Evolutionary conservation across 2,329 filamentous ascomycete species (phyloP).

Genomic region (Chalaropsis ovoidea): DNA sequence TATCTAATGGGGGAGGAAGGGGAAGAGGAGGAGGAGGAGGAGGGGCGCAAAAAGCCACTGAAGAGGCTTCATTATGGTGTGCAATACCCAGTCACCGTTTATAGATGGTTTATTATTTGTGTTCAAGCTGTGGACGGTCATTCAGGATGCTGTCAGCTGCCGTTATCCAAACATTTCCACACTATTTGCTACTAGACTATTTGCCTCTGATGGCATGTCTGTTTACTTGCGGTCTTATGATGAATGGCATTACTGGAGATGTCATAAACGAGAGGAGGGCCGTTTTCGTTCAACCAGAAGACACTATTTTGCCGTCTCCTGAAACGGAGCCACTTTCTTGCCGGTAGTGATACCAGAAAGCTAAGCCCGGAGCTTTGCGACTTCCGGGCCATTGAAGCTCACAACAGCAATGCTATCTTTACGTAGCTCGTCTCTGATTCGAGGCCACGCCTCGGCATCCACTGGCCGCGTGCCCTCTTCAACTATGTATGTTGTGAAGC

Average conservation of each 20-base stretch:
- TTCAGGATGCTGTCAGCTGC: not conserved
- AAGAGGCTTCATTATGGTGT: slow-evolving; percentile 13
- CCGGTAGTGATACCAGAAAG: not conserved
- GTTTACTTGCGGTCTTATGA: not conserved
- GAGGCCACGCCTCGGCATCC: slow-evolving; percentile 49
- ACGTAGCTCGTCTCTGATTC: slow-evolving; percentile 44
- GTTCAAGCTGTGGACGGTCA: slow-evolving; percentile 1
- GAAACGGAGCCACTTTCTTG: no score
- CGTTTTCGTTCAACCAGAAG: no score
- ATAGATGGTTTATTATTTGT: slow-evolving; percentile 15
- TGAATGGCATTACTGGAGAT: not conserved
- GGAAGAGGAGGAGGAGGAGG: not conserved
- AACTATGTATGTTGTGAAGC: slow-evolving; percentile 67
- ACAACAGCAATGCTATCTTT: slow-evolving; percentile 54
- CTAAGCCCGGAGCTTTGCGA: slow-evolving; percentile 11
- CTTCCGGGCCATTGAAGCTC: slow-evolving; percentile 43
- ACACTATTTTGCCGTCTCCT: not conserved
- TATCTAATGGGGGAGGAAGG: slow-evolving; percentile 14
- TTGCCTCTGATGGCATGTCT: not conserved
- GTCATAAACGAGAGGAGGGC: no score
- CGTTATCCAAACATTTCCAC: slow-evolving; percentile 1
- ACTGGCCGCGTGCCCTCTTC: slow-evolving; percentile 71
- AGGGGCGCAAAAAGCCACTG: slow-evolving; percentile 10
- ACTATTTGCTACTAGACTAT: slow-evolving; percentile 4
- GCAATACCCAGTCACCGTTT: slow-evolving; percentile 13